These are phyloP conservation scores for Vanrija sp. DNA, from an alignment of 1,284 basidiomycete species.

Conservation along the genomic window DNA sequence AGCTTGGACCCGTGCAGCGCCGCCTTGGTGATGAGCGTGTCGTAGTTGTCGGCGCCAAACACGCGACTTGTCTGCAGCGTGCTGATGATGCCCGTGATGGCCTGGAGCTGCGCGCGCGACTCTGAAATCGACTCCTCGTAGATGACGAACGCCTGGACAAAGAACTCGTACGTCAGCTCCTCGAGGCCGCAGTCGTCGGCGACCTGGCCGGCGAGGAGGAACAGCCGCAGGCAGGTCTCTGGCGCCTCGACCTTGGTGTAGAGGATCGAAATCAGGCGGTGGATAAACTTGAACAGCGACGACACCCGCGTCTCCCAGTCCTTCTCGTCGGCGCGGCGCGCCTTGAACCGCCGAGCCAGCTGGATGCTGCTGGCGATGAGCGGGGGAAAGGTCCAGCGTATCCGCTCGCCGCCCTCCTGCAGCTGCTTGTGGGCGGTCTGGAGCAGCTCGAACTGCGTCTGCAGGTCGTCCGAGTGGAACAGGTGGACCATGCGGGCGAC, in stretches of 20 bases:
- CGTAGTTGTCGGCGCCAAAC: constrained; percentile 87
- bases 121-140: constrained; percentile 95
- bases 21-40: constrained; percentile 91
- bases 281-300: constrained; percentile 82
- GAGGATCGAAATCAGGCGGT: constrained; percentile 83
- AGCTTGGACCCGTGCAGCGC: constrained; percentile 89
- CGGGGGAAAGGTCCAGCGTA: constrained; percentile 90
- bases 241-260: constrained; percentile 88
- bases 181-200: constrained; percentile 89
- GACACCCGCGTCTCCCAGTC: constrained; percentile 80
- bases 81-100: constrained; percentile 86
- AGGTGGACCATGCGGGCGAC: constrained; percentile 92
- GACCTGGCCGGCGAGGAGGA: constrained; percentile 89
- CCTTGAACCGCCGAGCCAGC: constrained; percentile 81
- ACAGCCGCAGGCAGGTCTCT: constrained; percentile 79
- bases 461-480: constrained; percentile 76
- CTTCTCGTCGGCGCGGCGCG: constrained; percentile 59
- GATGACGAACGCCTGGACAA: constrained; percentile 90
- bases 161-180: constrained; percentile 90
- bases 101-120: constrained; percentile 83
- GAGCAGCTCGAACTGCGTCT: constrained; percentile 74
- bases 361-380: constrained; percentile 86
- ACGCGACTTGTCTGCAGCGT: constrained; percentile 77
- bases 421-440: constrained; percentile 85
- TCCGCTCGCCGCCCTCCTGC: constrained; percentile 83